Base-by-base conservation (phyloP, 495 filamentous ascomycete species). In the Neurospora sp. region DNA sequence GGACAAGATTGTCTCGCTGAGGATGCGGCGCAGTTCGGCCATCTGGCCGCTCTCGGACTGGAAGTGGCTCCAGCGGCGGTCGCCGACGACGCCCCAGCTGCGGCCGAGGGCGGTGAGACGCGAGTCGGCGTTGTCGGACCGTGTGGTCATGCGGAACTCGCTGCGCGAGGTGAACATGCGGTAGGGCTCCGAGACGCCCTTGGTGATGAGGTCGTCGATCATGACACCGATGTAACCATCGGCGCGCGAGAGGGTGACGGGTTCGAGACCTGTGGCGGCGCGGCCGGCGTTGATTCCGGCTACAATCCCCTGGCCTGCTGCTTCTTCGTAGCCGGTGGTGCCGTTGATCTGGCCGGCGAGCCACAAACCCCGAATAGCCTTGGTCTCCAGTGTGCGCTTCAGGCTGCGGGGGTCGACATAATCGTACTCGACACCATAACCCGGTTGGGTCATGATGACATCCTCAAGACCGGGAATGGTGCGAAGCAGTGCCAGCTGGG, bases 391-490 rank as follows among this genome's bases (percentile, higher is more conserved):
- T 0, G 96, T 94, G 27, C 92, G 88, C 74, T 89, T 90, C 9
- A 99, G 85, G 77, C 89, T 91, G 70, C 96, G 92, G 9, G 96
- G 96, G 79, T 99, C 96, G 10, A 99, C 92, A 81, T 98, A 99
- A 84, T 99, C 96, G 80, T 99, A 99, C 82, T 99, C 96, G 8
- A 99, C 96, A 65, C 96, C 96, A 79, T 99, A 99, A 69, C 96
- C 96, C 3, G 96, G 90, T 78, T 98, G 96, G 5, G 97, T 90
- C 96, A 99, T 98, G 61, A 83, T 89, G 3, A 93, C 93, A 74
- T 97, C 89, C 79, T 97, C 94, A 35, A 99, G 88, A 14, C 96
- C 96, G 20, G 81, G 86, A 71, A 99, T 90, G 0, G 93, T 97
- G 70, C 89, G 91, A 12, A 99, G 86, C 81, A 97, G 89, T 47